Conservation (phyloP, 495 filamentous ascomycete species). For the Hamigera avellanea region DNA sequence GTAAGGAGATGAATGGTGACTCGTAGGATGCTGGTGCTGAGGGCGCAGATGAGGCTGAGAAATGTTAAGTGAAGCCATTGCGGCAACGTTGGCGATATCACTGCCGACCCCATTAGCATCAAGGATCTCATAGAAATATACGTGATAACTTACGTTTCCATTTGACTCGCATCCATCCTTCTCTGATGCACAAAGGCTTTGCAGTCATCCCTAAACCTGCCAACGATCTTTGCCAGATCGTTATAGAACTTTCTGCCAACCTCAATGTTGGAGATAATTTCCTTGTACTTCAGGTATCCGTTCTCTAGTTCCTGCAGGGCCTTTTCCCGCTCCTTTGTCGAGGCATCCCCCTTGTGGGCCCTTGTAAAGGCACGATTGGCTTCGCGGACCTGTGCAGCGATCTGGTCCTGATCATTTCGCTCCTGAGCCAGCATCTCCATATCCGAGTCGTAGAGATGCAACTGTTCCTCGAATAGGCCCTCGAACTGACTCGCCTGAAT, state of each 20-base stretch:
- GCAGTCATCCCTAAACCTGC: conserved; percentile 63
- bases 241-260: conserved; percentile 94
- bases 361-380: conserved; percentile 66
- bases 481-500: conserved; percentile 86
- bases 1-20: conserved; percentile 7
- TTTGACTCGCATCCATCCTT: conserved; percentile 63
- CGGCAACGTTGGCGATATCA: conserved; percentile 45
- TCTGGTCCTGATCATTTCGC: conserved; percentile 60
- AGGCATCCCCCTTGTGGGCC: conserved; percentile 59
- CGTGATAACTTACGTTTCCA: conserved; percentile 49
- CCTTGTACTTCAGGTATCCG: conserved; percentile 89
- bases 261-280: conserved; percentile 81
- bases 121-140: no score
- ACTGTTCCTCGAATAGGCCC: conserved; percentile 71
- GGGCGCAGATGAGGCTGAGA: conserved; percentile 28
- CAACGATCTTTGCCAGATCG: conserved; percentile 77
- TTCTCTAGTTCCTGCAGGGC: conserved; percentile 84
- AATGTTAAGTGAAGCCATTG: conserved; percentile 51
- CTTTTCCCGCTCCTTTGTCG: conserved; percentile 67
- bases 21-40: conserved; percentile 14
- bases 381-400: conserved; percentile 53
- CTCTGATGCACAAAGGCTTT: conserved; percentile 70
- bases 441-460: conserved; percentile 71
- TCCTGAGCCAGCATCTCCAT: conserved; percentile 59
- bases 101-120: conserved; percentile 12